Evolutionary conservation across 148 eudicot species (phyloP).

Genomic region (Spergularia marina): DNA sequence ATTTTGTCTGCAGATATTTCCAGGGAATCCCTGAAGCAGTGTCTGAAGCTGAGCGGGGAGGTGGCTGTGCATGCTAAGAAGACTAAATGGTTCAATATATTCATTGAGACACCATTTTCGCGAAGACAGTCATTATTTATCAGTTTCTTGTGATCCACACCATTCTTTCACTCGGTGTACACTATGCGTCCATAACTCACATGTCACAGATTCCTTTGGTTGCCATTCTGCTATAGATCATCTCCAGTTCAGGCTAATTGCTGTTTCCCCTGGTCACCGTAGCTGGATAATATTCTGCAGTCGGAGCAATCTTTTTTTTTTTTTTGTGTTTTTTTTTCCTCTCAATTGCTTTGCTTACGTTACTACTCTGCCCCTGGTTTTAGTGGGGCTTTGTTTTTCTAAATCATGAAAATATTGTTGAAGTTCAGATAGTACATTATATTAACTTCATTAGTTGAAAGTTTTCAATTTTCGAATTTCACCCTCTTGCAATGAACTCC

Average conservation of each 20-base stretch:
- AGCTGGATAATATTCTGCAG: constrained; percentile 4
- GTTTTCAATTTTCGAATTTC: too few relatives aligned
- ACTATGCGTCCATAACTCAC: background rate
- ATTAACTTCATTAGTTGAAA: background rate
- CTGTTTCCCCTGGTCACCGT: constrained; percentile 2
- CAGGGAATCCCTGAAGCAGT: constrained; percentile 42
- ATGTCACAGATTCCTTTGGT: constrained; percentile 6
- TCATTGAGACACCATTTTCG: constrained; percentile 1
- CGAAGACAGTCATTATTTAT: constrained; percentile 2
- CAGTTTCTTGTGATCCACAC: constrained; percentile 18
- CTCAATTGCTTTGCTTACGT: background rate
- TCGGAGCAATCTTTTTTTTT: background rate
- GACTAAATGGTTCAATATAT: background rate
- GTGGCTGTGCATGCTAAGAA: constrained; percentile 49
- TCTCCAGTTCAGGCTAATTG: constrained; percentile 16
- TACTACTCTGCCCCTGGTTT: background rate
- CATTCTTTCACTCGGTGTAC: constrained; percentile 18
- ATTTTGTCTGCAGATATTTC: constrained; percentile 31
- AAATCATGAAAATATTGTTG: background rate
- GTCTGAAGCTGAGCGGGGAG: constrained; percentile 38
- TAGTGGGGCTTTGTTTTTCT: constrained; percentile 8
- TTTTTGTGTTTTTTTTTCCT: background rate
- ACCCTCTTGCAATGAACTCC: too few relatives aligned
- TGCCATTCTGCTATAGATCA: background rate
- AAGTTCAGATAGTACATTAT: background rate